phyloP scores from a whole-genome alignment of 139 green algal genomes.

The Chlorella sp. region DNA sequence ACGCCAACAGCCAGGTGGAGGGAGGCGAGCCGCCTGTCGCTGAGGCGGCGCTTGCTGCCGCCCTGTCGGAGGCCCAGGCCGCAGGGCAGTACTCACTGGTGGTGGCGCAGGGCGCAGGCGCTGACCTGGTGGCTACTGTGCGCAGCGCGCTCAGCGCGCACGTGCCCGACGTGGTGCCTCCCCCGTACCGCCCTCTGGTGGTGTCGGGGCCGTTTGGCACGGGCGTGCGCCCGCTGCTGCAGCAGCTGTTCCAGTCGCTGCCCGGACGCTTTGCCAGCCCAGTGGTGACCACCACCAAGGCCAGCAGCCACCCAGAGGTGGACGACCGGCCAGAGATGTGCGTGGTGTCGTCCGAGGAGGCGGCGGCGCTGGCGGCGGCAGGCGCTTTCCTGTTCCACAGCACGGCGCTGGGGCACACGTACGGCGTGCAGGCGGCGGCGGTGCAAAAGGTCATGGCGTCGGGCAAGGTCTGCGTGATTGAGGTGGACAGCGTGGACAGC shows the following conservation, averaged over 20 bases:
- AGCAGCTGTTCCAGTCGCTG: slow-evolving; percentile 39
- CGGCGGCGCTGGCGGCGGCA: slow-evolving; percentile 14
- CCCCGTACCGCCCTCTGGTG: slow-evolving; percentile 45
- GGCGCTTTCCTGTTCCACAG: slow-evolving; percentile 28
- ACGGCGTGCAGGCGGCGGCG: slow-evolving; percentile 38
- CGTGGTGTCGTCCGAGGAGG: slow-evolving; percentile 28
- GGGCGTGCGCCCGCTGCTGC: slow-evolving; percentile 49
- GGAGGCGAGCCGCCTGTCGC: not conserved
- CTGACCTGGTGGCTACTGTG: slow-evolving; percentile 17
- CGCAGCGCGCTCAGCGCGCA: slow-evolving; percentile 30
- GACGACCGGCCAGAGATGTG: slow-evolving; percentile 23
- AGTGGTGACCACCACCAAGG: slow-evolving; percentile 33
- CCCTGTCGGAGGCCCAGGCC: not conserved
- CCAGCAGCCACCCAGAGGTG: slow-evolving; percentile 3
- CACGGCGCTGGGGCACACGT: slow-evolving; percentile 38
- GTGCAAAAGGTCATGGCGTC: slow-evolving; percentile 39
- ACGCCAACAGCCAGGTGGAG: not conserved
- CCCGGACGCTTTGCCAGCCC: slow-evolving; percentile 30
- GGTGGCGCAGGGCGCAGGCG: slow-evolving; percentile 12
- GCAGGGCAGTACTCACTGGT: slow-evolving; percentile 24
- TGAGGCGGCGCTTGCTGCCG: not conserved
- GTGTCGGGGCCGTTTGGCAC: slow-evolving; percentile 58
- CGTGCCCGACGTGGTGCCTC: slow-evolving; percentile 35
- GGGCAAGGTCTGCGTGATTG: slow-evolving; percentile 48
- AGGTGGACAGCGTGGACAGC: slow-evolving; percentile 53